Conservation (phyloP, 148 eudicot species). For the Spergularia bocconei region DNA sequence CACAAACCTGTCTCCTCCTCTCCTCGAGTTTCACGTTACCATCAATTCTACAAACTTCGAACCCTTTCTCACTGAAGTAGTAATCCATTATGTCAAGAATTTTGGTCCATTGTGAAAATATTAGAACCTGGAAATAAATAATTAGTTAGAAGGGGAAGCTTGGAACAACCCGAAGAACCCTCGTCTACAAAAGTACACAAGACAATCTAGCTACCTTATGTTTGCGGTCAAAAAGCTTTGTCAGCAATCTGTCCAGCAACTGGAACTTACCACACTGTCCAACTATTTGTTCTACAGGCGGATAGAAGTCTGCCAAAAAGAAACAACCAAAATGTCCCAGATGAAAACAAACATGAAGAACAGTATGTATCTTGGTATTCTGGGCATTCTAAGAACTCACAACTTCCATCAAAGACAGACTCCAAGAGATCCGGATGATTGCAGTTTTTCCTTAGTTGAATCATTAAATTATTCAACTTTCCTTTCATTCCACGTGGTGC, state of each 20-base stretch:
- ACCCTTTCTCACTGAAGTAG: slow-evolving; percentile 80
- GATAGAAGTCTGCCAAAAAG: slow-evolving; percentile 57
- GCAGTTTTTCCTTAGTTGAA: slow-evolving; percentile 95
- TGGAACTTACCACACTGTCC: slow-evolving; percentile 89
- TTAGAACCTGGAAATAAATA: slow-evolving; percentile 58
- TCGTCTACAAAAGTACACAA: neutral
- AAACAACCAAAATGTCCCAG: neutral
- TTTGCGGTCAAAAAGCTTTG: slow-evolving; percentile 63
- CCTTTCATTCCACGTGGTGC: slow-evolving; percentile 72
- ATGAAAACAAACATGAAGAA: neutral
- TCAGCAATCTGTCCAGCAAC: slow-evolving; percentile 71
- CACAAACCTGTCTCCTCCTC: slow-evolving; percentile 69
- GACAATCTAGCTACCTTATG: slow-evolving; percentile 58
- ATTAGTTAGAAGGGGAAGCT: neutral
- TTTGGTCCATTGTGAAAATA: slow-evolving; percentile 95
- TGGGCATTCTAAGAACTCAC: slow-evolving; percentile 44
- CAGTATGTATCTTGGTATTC: neutral
- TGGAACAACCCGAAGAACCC: neutral
- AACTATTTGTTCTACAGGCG: slow-evolving; percentile 87
- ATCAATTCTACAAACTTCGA: slow-evolving; percentile 89
- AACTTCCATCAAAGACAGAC: slow-evolving; percentile 72
- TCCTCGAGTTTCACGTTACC: slow-evolving; percentile 83
- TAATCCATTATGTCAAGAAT: slow-evolving; percentile 87
- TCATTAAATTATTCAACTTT: slow-evolving; percentile 79
- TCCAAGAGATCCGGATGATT: slow-evolving; percentile 95